Evolutionary conservation across 106 monocot species (phyloP), one percentile per base, ranked within the genome.

Genomic region (Platanthera zijinensis): DNA sequence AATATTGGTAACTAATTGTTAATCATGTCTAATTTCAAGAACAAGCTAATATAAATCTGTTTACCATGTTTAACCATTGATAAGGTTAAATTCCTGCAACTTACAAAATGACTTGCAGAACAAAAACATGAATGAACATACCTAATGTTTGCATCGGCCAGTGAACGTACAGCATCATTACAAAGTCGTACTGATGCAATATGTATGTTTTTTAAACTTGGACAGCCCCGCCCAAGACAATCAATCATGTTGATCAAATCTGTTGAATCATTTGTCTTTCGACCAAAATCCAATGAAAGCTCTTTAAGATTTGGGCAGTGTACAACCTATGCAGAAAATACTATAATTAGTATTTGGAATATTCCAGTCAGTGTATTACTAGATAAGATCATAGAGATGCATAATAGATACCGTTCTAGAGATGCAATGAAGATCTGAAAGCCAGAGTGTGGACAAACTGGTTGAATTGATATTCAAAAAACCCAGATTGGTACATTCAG

Each of bases 291-390:
- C 77, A 99, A 79, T 78, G 94, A 94, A 46, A 99, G 73, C 75
- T 94, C 94, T 49, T 82, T 91, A 78, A 99, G 80, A 82, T 94
- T 99, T 28, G 99, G 90, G 63, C 99, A 99, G 67, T 87, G 92
- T 25, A 94, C 78, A 14, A 78, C 85, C 99, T 94, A 68, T 4
- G 81, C 56, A 39, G 22, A 74, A 76, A 73, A 73, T 11, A 25
- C 52, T 25, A 19, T 50, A 14, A 0, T 67, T 70, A 46, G n/a
- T 9, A n/a, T 10, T 21, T 22, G 13, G 0, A 72, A 51, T 17
- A 22, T 15, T 1, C 21, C 70, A 66, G 69, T 32, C 0, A 54
- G 17, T 18, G 62, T 5, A 71, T 57, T 54, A 48, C 8, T 76
- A 56, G 7, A 7, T 51, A 5, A 52, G 17, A 77, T n/a, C 11